phyloP scores from a whole-genome alignment of 2,329 filamentous ascomycete species.

The Bisporella sp. region DNA sequence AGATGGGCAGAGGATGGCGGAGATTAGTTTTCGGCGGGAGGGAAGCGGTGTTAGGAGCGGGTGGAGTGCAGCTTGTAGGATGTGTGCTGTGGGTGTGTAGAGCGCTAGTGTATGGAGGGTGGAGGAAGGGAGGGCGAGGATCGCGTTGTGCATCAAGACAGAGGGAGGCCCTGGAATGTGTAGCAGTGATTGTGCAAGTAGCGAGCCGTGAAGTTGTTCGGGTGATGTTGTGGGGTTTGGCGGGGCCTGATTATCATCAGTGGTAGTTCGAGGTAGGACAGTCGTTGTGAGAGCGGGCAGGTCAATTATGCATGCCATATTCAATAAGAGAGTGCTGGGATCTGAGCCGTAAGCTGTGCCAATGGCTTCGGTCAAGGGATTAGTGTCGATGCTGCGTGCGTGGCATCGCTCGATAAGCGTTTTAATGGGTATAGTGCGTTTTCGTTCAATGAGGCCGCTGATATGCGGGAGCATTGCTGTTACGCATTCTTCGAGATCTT shows the following conservation, averaged over 20 bases:
- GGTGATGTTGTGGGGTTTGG: conserved; percentile 24
- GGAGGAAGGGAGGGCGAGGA: conserved; percentile 50
- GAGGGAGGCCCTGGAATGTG: conserved; percentile 61
- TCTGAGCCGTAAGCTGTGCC: conserved; percentile 47
- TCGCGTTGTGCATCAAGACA: conserved; percentile 65
- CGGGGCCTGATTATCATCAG: conserved; percentile 28
- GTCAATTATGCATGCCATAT: conserved; percentile 52
- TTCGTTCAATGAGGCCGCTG: conserved; percentile 63
- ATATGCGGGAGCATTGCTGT: conserved; percentile 67
- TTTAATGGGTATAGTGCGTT: conserved; percentile 72
- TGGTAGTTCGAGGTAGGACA: conserved; percentile 25
- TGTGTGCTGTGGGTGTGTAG: conserved; percentile 45
- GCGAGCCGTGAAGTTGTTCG: conserved; percentile 70
- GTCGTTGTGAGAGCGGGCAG: conserved; percentile 40
- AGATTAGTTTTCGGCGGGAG: conserved; percentile 56
- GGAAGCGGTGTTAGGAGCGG: conserved; percentile 51
- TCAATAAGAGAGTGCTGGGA: conserved; percentile 42
- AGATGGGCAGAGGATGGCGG: conserved; percentile 41
- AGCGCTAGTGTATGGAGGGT: conserved; percentile 56
- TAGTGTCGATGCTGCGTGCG: conserved; percentile 53
- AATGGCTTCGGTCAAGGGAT: conserved; percentile 47
- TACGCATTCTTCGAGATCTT: conserved; percentile 71
- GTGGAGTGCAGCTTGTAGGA: conserved; percentile 56
- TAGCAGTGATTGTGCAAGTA: conserved; percentile 76
- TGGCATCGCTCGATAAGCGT: conserved; percentile 77